Evolutionary conservation across 768 basidiomycete genomes (phyloP), one percentile per base, ranked within the genome.

Genomic region (Dendrothele bispora): DNA sequence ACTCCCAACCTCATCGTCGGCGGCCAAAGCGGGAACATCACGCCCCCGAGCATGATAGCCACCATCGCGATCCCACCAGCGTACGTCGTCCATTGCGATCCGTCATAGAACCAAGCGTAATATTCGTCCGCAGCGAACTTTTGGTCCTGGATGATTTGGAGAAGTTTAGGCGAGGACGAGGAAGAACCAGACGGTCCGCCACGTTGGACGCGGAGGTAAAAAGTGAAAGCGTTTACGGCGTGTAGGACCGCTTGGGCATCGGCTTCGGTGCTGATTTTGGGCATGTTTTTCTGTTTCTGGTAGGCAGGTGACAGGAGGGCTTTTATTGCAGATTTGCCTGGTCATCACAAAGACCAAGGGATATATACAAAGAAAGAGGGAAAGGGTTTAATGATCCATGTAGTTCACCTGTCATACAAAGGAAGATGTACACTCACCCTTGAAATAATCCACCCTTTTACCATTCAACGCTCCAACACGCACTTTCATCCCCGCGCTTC

Each of bases 1-100:
- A 95, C 95, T 28, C 95, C 95, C 25, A 95, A 72, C 12, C 95
- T 81, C 80, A 99, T 82, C 58, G 83, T 84, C 40, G 88, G 82
- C 2, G 97, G 97, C 97, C 97, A 99, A 14, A 99, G 78, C 3
- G 97, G 97, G 82, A 97, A 99, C 94, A 99, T 97, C 61, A 98
- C 95, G 2, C 91, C 95, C 4, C 88, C 94, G 35, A 99, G 85
- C 76, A 98, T 92, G 62, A 98, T 74, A 34, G 77, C 81, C 49
- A 98, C 94, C 91, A 99, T 94, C 24, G 83, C 83, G 11, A 88
- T 73, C 15, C 91, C 95, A 34, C 93, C 91, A 8, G 92, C 82
- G 61, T 95, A 91, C 6, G 90, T 95, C 56, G 87, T 90, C 82
- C 92, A 86, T 60, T 95, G 94, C 12, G 91, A 90, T 35, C 92